These are phyloP conservation scores for Neurospora discreta DNA, from an alignment of 495 filamentous ascomycete species.

Conservation along the genomic window DNA sequence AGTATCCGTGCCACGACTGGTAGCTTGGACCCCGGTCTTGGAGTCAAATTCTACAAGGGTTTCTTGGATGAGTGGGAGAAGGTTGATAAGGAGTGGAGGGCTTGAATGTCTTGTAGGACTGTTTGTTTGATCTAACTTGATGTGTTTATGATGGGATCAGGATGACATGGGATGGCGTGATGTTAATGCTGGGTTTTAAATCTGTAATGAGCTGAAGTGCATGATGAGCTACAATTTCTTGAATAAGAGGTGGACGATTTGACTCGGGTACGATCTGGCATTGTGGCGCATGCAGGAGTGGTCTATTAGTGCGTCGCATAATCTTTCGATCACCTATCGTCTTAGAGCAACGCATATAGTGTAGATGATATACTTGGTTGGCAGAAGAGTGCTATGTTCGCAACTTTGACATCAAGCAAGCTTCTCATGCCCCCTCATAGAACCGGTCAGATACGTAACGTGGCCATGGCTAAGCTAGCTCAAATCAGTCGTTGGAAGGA, in stretches of 20 bases:
- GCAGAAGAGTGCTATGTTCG: not conserved
- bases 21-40: constrained; percentile 74
- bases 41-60: constrained; percentile 77
- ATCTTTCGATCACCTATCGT: not conserved
- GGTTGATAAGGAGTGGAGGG: constrained; percentile 70
- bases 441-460: not conserved
- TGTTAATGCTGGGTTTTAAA: not conserved
- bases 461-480: not conserved
- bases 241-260: not conserved
- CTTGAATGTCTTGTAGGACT: not conserved
- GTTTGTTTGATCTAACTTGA: not conserved
- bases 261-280: not conserved
- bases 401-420: not conserved
- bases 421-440: not conserved
- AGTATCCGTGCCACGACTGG: constrained; percentile 86
- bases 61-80: constrained; percentile 83
- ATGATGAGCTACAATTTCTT: not conserved
- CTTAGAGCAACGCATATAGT: not conserved
- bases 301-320: not conserved
- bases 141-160: not conserved
- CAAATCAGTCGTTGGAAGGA: not conserved
- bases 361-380: not conserved
- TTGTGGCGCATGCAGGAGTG: not conserved
- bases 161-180: not conserved
- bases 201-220: not conserved